Conservation (phyloP, 805 yeast genomes). For the Ogataea naganishii region DNA sequence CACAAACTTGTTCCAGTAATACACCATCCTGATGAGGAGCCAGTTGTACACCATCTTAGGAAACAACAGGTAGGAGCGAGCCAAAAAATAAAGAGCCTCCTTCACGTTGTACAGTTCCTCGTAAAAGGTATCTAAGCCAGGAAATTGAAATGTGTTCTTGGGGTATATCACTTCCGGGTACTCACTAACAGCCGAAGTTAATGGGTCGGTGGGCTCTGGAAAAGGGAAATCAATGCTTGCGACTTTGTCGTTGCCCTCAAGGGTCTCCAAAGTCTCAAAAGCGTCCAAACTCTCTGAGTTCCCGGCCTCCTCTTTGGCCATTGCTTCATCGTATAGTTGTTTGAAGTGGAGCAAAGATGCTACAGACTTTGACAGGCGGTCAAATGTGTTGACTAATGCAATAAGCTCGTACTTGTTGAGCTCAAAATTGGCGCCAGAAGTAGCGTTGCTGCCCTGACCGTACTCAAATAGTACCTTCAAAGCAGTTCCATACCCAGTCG, state of each 20-base stretch:
- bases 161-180: slow-evolving; percentile 18
- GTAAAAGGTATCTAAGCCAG: slow-evolving; percentile 34
- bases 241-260: too few species aligned
- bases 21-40: slow-evolving; percentile 36
- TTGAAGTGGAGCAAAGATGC: slow-evolving; percentile 68
- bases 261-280: too few species aligned
- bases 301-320: slow-evolving; percentile 18
- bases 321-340: slow-evolving; percentile 33
- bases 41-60: slow-evolving; percentile 55
- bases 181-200: neutral
- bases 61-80: slow-evolving; percentile 55
- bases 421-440: slow-evolving; percentile 35
- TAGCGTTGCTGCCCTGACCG: slow-evolving; percentile 31
- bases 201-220: slow-evolving; percentile 1
- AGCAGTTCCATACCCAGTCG: slow-evolving; percentile 96
- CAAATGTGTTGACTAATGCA: slow-evolving; percentile 87
- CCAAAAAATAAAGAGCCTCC: slow-evolving; percentile 57
- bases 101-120: slow-evolving; percentile 43
- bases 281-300: too few species aligned
- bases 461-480: slow-evolving; percentile 81
- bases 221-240: too few species aligned
- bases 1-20: slow-evolving; percentile 67
- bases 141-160: slow-evolving; percentile 1
- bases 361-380: slow-evolving; percentile 80
- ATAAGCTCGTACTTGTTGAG: slow-evolving; percentile 73